phyloP scores from a whole-genome alignment of 208 protist genomes.

The Leishmania turanica region DNA sequence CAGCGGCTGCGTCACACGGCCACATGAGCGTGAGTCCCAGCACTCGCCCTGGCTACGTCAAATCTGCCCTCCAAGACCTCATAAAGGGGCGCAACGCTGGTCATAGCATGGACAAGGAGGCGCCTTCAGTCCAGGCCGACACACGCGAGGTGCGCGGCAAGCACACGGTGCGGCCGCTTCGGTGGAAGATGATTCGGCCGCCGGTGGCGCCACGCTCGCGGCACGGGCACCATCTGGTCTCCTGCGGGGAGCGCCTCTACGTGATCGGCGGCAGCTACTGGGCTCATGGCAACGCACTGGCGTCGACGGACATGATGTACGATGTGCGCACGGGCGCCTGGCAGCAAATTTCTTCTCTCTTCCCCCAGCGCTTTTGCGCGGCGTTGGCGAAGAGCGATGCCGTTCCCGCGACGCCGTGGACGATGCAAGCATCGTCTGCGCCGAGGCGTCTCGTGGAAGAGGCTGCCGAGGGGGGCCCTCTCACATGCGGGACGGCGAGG shows the following conservation, averaged over 20 bases:
- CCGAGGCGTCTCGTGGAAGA: background rate
- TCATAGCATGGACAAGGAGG: conserved; percentile 10
- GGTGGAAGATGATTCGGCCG: conserved; percentile 35
- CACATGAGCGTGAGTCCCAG: conserved; percentile 10
- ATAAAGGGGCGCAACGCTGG: background rate
- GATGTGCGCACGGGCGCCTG: conserved; percentile 30
- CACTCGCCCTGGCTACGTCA: conserved; percentile 6
- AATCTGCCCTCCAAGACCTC: conserved; percentile 15
- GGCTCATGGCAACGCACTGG: conserved; percentile 51
- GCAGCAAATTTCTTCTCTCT: conserved; percentile 39
- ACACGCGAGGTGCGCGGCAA: conserved; percentile 29
- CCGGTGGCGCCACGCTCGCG: conserved; percentile 42
- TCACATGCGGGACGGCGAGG: background rate
- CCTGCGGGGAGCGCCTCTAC: conserved; percentile 40
- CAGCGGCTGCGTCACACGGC: background rate
- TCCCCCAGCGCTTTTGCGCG: conserved; percentile 55
- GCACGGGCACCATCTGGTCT: conserved; percentile 66
- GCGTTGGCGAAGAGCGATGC: conserved; percentile 40
- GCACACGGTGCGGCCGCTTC: conserved; percentile 37
- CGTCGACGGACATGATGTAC: conserved; percentile 48
- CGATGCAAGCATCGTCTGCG: background rate
- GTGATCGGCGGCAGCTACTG: conserved; percentile 64
- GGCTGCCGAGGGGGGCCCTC: background rate
- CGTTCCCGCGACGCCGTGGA: background rate
- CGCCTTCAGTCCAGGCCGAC: conserved; percentile 17